phyloP scores from a whole-genome alignment of 352 stramenopile genomes.

The Globisporangium abappressorium region DNA sequence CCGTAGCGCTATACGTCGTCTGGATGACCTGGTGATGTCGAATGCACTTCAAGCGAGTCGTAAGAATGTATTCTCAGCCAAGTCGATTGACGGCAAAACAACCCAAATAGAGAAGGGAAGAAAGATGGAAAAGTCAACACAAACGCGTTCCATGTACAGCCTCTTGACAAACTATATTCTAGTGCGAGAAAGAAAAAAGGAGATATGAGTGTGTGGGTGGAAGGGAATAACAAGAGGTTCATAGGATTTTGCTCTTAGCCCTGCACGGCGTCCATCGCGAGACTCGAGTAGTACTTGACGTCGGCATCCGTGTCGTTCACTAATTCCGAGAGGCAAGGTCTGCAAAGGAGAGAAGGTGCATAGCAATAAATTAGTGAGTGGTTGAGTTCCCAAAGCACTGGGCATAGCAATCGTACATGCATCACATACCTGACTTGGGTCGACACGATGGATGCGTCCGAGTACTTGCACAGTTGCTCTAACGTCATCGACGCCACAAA shows the following conservation, averaged over 20 bases:
- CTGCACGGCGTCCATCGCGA: slow-evolving; percentile 74
- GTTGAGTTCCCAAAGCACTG: background rate
- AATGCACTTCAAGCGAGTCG: background rate
- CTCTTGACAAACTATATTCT: slow-evolving; percentile 24
- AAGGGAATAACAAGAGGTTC: slow-evolving; percentile 20
- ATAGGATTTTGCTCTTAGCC: slow-evolving; percentile 30
- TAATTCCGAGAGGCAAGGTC: slow-evolving; percentile 72
- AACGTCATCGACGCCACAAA: slow-evolving; percentile 86
- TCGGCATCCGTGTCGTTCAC: slow-evolving; percentile 78
- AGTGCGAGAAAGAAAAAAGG: slow-evolving; percentile 15
- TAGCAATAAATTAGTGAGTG: background rate
- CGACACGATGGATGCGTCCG: slow-evolving; percentile 59
- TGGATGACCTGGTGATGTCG: slow-evolving; percentile 1
- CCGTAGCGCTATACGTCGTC: background rate
- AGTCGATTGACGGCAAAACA: background rate
- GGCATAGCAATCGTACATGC: background rate
- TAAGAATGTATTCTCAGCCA: background rate
- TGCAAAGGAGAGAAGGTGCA: slow-evolving; percentile 15
- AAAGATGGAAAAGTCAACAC: slow-evolving; percentile 10
- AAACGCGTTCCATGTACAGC: slow-evolving; percentile 9
- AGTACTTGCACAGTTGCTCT: slow-evolving; percentile 81
- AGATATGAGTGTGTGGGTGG: slow-evolving; percentile 2
- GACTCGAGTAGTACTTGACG: slow-evolving; percentile 87
- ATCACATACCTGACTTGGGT: slow-evolving; percentile 68
- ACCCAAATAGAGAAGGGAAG: slow-evolving; percentile 7